Base-by-base conservation (phyloP, 2,329 filamentous ascomycete genomes). In the Onygena corvina region DNA sequence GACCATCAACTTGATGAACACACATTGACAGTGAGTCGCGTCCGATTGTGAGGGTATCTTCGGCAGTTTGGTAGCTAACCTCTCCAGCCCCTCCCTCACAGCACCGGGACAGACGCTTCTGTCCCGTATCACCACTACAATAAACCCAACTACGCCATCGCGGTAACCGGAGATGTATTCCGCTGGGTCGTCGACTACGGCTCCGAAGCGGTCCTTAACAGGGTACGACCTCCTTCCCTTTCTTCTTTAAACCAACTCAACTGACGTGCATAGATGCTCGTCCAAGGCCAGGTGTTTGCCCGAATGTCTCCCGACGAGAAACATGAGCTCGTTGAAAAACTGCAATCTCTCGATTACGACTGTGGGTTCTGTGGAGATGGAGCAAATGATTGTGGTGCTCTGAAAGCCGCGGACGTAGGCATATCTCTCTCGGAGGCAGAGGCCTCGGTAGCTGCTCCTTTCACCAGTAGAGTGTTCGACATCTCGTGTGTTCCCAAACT, bases 281-380 rank as follows among this genome's bases (percentile, higher is more conserved):
- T 94, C 30, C 79, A 78, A 48, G 89, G 90, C 21, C 90, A 92
- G 65, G 87, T 98, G 1, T 98, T 94, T 66, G 93, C 92, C 3
- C 84, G 92, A 58, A 98, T 98, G 92, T 96, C 90, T 1, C 93
- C 92, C 0, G 93, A 98, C 62, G 92, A 98, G 66, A 98, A 98
- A 65, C 89, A 95, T 62, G 93, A 98, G 65, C 73, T 98, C 1
- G 88, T 98, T 2, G 92, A 96, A 65, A 98, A 95, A 64, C 75
- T 98, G 2, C 93, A 98, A 64, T 90, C 85, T 58, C 87, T 98
- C 55, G 90, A 89, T 63, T 98, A 95, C 65, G 94, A 86, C 58
- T 86, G 81, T 57, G 92, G 92, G 23, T 98, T 98, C 68, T 98
- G 92, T 60, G 92, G 92, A 38, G 92, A 98, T 63, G 92, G 92